These are phyloP conservation scores for Fagus crenata DNA, from an alignment of 306 rosid species.

Conservation along the genomic window DNA sequence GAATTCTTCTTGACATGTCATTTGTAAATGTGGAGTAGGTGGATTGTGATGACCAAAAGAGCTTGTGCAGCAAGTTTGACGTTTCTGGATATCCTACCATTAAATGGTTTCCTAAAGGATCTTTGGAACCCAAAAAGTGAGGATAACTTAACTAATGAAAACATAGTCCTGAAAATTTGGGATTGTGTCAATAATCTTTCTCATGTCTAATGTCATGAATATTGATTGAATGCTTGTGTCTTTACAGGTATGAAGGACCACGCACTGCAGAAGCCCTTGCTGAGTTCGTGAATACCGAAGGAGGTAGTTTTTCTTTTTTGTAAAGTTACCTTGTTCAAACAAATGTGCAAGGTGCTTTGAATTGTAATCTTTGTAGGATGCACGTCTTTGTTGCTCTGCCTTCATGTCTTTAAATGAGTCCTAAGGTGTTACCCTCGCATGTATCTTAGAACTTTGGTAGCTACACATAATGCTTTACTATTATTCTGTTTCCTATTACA, in stretches of 20 bases:
- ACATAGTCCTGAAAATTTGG: slow-evolving; percentile 5
- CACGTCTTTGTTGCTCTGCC: not conserved
- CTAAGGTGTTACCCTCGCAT: not conserved
- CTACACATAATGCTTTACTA: not conserved
- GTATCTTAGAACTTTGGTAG: not conserved
- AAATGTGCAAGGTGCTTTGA: not conserved
- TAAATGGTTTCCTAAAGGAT: slow-evolving; percentile 89
- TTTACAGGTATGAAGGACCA: slow-evolving; percentile 71
- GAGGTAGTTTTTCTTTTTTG: slow-evolving; percentile 48
- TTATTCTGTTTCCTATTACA: not conserved
- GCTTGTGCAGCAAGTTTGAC: slow-evolving; percentile 46
- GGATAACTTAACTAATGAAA: slow-evolving; percentile 24
- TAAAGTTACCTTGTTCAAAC: not conserved
- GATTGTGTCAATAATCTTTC: not conserved
- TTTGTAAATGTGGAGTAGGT: slow-evolving; percentile 37
- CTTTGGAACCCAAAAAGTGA: slow-evolving; percentile 90
- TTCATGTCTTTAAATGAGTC: not conserved
- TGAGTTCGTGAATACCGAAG: slow-evolving; percentile 77
- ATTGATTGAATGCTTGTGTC: not conserved
- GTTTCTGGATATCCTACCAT: slow-evolving; percentile 86
- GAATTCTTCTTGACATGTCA: not conserved
- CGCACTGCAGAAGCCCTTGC: slow-evolving; percentile 78
- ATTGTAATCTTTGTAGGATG: not conserved
- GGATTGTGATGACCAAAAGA: slow-evolving; percentile 60
- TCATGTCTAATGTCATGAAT: not conserved